phyloP scores from a whole-genome alignment of 2,329 filamentous ascomycete genomes.

The Allantophomopsis cytisporea region DNA sequence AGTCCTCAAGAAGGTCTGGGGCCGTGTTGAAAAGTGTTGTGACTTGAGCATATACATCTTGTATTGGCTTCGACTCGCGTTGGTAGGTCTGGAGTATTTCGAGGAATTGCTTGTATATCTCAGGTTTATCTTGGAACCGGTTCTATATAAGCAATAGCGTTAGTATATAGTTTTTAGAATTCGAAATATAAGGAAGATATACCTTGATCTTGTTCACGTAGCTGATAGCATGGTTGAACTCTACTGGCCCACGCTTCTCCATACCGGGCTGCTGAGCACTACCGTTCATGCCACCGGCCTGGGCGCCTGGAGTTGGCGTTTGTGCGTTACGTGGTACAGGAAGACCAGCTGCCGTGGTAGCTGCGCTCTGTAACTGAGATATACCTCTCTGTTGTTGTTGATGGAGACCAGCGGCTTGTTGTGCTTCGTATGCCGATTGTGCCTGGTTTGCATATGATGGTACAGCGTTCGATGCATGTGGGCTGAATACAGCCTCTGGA shows the following conservation, averaged over 20 bases:
- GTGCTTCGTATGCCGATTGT: slow-evolving; percentile 24
- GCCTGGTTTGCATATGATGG: slow-evolving; percentile 28
- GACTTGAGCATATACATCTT: slow-evolving; percentile 95
- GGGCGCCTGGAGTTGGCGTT: slow-evolving; percentile 43
- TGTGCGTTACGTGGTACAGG: slow-evolving; percentile 37
- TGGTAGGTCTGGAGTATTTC: slow-evolving; percentile 98
- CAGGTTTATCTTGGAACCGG: slow-evolving; percentile 88
- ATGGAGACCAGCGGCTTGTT: slow-evolving; percentile 27
- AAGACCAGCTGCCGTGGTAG: slow-evolving; percentile 21
- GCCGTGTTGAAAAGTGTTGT: slow-evolving; percentile 88
- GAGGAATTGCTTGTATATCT: slow-evolving; percentile 98
- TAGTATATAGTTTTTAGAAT: slow-evolving; percentile 1
- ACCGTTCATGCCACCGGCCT: slow-evolving; percentile 47
- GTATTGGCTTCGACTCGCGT: slow-evolving; percentile 93
- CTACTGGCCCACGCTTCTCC: slow-evolving; percentile 86
- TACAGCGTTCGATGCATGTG: slow-evolving; percentile 36
- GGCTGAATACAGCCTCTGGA: slow-evolving; percentile 47
- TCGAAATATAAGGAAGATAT: slow-evolving; percentile 9
- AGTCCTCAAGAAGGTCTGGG: slow-evolving; percentile 90
- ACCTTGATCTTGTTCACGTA: slow-evolving; percentile 99
- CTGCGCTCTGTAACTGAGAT: slow-evolving; percentile 51
- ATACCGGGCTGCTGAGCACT: slow-evolving; percentile 45
- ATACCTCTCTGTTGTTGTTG: slow-evolving; percentile 54
- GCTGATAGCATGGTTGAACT: slow-evolving; percentile 98
- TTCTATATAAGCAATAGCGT: slow-evolving; percentile 43